These are phyloP conservation scores for Collybia nuda DNA, from an alignment of 768 basidiomycete species.

Conservation along the genomic window DNA sequence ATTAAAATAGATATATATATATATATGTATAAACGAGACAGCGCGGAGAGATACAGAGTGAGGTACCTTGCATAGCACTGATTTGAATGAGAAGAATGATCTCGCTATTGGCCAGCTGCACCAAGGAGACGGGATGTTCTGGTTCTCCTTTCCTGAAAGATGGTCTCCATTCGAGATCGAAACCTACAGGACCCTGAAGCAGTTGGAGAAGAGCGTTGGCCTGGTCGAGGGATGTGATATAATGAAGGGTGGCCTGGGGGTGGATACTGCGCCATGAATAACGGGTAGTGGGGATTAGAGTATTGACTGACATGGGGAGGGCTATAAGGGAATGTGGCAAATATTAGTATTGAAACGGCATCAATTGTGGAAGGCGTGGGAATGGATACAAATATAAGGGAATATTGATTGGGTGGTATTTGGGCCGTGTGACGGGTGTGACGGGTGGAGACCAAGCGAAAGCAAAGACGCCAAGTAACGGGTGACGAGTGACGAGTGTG, in stretches of 20 bases:
- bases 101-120: constrained; percentile 64
- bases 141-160: constrained; percentile 46
- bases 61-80: constrained; percentile 52
- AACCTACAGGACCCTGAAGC: constrained; percentile 48
- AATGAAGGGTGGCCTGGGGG: constrained; percentile 28
- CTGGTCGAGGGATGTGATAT: constrained; percentile 30
- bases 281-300: constrained; percentile 4
- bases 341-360: too few species aligned
- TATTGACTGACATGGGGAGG: not conserved
- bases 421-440: constrained; percentile 20
- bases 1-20: too few species aligned
- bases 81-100: constrained; percentile 67
- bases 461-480: constrained; percentile 12
- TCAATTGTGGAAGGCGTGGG: constrained; percentile 10
- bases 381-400: constrained; percentile 20
- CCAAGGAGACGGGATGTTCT: constrained; percentile 70
- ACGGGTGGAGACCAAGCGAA: constrained; percentile 4
- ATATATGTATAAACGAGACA: too few species aligned
- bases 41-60: not conserved
- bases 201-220: constrained; percentile 30
- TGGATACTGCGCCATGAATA: constrained; percentile 37
- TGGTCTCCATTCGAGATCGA: constrained; percentile 84
- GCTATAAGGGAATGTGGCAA: constrained; percentile 9
- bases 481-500: not conserved
- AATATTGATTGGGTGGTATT: constrained; percentile 33